A percentile compares a stretch with the other conserved stretches of the same genome.
These are phyloP conservation scores for Alternaria brassicicola DNA, from an alignment of 2,329 filamentous ascomycete species.

Conservation along the genomic window DNA sequence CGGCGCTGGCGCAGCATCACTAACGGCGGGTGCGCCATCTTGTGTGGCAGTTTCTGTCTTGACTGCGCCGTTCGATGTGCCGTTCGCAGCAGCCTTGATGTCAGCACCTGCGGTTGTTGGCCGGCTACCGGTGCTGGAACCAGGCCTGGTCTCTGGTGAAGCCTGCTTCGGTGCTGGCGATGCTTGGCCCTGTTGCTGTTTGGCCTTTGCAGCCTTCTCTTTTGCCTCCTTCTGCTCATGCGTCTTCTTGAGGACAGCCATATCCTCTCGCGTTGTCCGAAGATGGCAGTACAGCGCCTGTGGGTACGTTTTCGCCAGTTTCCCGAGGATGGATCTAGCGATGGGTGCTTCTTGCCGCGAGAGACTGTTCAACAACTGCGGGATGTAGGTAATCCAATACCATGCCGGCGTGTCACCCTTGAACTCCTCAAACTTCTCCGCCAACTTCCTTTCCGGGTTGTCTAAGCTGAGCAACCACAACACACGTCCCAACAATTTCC, in stretches of 20 bases:
- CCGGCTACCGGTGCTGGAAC: slow-evolving; percentile 38
- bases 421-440: slow-evolving; percentile 89
- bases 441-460: slow-evolving; percentile 81
- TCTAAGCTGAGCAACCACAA: slow-evolving; percentile 95
- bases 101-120: slow-evolving; percentile 44
- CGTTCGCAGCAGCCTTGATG: slow-evolving; percentile 61
- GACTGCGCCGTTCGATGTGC: slow-evolving; percentile 45
- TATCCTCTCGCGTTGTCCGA: slow-evolving; percentile 90
- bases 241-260: slow-evolving; percentile 87
- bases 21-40: slow-evolving; percentile 26
- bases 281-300: slow-evolving; percentile 95
- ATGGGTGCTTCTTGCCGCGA: slow-evolving; percentile 89
- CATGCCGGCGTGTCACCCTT: slow-evolving; percentile 97
- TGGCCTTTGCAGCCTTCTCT: slow-evolving; percentile 60
- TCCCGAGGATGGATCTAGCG: slow-evolving; percentile 83
- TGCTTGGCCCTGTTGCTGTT: slow-evolving; percentile 63
- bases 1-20: slow-evolving; percentile 34
- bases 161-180: slow-evolving; percentile 46
- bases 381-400: slow-evolving; percentile 99
- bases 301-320: slow-evolving; percentile 94
- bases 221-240: slow-evolving; percentile 69
- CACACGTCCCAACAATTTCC: slow-evolving; percentile 90
- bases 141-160: slow-evolving; percentile 43
- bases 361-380: slow-evolving; percentile 89
- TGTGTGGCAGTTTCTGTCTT: slow-evolving; percentile 49